These are phyloP conservation scores for Macrocybe gigantea DNA, from an alignment of 768 basidiomycete genomes.

Conservation along the genomic window DNA sequence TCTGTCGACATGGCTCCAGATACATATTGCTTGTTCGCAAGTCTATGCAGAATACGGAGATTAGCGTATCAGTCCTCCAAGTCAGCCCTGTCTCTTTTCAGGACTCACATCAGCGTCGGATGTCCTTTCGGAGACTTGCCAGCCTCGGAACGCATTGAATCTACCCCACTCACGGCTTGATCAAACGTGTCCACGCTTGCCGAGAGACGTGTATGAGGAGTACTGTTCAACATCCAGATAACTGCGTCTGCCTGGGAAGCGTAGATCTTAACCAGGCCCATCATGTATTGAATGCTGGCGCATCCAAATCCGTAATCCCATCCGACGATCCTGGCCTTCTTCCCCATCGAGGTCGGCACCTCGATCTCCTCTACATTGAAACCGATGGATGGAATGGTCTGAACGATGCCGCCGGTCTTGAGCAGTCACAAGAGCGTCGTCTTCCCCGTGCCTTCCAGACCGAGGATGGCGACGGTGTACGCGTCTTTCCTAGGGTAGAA, in stretches of 20 bases:
- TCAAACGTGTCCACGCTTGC: constrained; percentile 49
- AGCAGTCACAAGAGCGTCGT: constrained; percentile 42
- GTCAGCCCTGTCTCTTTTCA: constrained; percentile 14
- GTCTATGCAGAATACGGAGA: constrained; percentile 14
- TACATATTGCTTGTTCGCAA: constrained; percentile 62
- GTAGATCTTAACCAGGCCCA: constrained; percentile 19
- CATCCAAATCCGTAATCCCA: constrained; percentile 63
- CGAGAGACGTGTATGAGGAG: constrained; percentile 39
- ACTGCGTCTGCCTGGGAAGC: constrained; percentile 39
- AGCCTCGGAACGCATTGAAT: constrained; percentile 4
- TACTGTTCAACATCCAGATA: constrained; percentile 62
- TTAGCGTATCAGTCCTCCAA: constrained; percentile 15
- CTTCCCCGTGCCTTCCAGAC: constrained; percentile 36
- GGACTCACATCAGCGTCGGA: constrained; percentile 28
- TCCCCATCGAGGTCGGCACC: constrained; percentile 11
- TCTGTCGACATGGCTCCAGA: constrained; percentile 43
- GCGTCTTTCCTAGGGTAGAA: constrained; percentile 15
- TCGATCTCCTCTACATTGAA: constrained; percentile 59
- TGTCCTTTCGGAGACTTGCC: constrained; percentile 3
- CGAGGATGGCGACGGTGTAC: constrained; percentile 23
- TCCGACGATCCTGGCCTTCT: constrained; percentile 43
- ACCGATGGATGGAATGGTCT: constrained; percentile 34
- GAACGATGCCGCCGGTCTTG: constrained; percentile 30
- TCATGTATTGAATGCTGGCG: constrained; percentile 34
- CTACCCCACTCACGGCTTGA: constrained; percentile 24